These are phyloP conservation scores for Mycena maculata DNA, from an alignment of 768 basidiomycete genomes.

Conservation along the genomic window DNA sequence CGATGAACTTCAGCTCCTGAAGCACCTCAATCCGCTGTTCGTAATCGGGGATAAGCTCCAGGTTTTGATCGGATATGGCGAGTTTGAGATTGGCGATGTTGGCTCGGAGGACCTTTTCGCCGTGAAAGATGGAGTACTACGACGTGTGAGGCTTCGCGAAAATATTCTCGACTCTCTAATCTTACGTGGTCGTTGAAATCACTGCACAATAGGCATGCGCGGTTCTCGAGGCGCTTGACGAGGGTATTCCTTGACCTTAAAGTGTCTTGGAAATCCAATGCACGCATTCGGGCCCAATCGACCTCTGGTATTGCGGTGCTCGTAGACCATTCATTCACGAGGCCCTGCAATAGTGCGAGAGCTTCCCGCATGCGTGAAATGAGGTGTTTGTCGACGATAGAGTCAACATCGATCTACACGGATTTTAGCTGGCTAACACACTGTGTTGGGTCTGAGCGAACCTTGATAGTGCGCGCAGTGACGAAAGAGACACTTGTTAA, in stretches of 20 bases:
- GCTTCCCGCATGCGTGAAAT: constrained; percentile 73
- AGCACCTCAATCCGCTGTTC: constrained; percentile 93
- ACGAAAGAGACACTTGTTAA: constrained; percentile 82
- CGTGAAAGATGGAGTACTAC: constrained; percentile 84
- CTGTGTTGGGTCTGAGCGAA: constrained; percentile 40
- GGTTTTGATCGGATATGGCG: constrained; percentile 94
- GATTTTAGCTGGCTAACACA: constrained; percentile 11
- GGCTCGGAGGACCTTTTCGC: constrained; percentile 75
- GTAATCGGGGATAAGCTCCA: constrained; percentile 97
- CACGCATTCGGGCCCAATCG: constrained; percentile 85
- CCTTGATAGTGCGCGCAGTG: constrained; percentile 79
- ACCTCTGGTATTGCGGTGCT: constrained; percentile 70
- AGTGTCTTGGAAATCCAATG: constrained; percentile 92
- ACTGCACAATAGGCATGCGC: constrained; percentile 68
- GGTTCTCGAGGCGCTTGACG: constrained; percentile 53
- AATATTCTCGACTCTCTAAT: constrained; percentile 25
- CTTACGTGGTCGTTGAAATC: constrained; percentile 84
- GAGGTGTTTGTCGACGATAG: constrained; percentile 73
- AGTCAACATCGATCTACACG: constrained; percentile 73
- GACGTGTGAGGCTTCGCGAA: constrained; percentile 9
- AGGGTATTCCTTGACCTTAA: constrained; percentile 69
- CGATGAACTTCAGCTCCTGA: constrained; percentile 91
- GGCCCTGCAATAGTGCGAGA: constrained; percentile 57
- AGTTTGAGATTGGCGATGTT: constrained; percentile 84
- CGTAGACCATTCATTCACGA: constrained; percentile 70